Base-by-base conservation (phyloP, 768 basidiomycete genomes). In the Hydnum rufescens region DNA sequence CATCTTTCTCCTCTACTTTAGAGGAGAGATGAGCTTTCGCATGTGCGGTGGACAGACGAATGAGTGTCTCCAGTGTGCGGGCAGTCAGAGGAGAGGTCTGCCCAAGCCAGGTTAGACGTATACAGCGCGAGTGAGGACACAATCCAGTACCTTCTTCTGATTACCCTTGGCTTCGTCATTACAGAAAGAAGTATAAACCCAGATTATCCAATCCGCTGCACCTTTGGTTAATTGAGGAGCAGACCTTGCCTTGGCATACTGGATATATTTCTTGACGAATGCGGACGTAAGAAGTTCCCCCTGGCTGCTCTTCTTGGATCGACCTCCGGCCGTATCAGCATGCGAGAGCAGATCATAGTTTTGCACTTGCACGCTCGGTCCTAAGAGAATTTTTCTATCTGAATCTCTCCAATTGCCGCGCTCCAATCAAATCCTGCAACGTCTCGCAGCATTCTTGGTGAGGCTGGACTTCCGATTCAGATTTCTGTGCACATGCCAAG, bases 231-330 rank as follows among this genome's bases (percentile, higher is more conserved):
- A 68, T 23, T 74, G 77, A 1, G 95, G 95, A 53, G 82, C 74
- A 18, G 79, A 73, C 60, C 82, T 79, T 66, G 77, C 83, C 68
- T 96, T 97, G 42, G 93, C 85, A 60, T 96, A 96, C 66, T 97
- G 93, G 53, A 99, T 83, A 60, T 92, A 97, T 67, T 96, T 97
- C 68, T 99, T 99, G 64, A 99, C 79, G 62, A 99, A 99, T 3
- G 81, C 69, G 55, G 95, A 88, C 59, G 79, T 88, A 53, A 99
- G 72, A 34, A 99, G 80, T 65, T 97, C 90, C 55, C 78, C 49
- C 63, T 75, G 74, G 55, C 64, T 66, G 49, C 62, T 58, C 47
- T 68, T 63, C 66, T 72, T 71, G 59, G 64, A 53, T 62, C 66
- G 44, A 57, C 68, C 70, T 64, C 74, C 22, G 78, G 71, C 18